These are phyloP conservation scores for Favolaschia claudopus DNA, from an alignment of 768 basidiomycete genomes.

Conservation along the genomic window DNA sequence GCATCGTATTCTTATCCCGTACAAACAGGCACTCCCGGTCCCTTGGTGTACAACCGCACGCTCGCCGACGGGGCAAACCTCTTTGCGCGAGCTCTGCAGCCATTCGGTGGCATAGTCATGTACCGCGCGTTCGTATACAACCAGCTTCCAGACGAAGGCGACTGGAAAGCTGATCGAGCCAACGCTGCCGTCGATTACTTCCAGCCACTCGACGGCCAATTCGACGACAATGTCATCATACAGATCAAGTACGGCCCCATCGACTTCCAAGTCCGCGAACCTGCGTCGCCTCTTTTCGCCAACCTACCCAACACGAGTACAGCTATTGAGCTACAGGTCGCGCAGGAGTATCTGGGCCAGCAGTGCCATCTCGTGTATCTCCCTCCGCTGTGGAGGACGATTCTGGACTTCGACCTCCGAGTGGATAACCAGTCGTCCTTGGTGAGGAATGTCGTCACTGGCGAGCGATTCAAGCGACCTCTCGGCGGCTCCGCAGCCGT, in stretches of 20 bases:
- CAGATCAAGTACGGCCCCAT: constrained; percentile 28
- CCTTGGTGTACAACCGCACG: constrained; percentile 25
- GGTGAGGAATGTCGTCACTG: constrained; percentile 24
- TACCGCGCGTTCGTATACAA: constrained; percentile 28
- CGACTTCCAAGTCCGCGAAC: constrained; percentile 27
- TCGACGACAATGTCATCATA: constrained; percentile 25
- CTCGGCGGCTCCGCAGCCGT: constrained; percentile 25
- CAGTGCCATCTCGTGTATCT: constrained; percentile 25
- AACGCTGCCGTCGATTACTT: constrained; percentile 25
- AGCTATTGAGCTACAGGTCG: constrained; percentile 24
- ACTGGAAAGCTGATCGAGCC: constrained; percentile 24
- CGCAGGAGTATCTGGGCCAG: constrained; percentile 27
- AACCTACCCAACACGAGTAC: constrained; percentile 22
- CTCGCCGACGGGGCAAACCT: constrained; percentile 27
- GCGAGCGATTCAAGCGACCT: constrained; percentile 20
- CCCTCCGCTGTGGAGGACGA: constrained; percentile 24
- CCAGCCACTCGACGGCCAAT: constrained; percentile 25
- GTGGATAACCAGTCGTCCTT: constrained; percentile 23
- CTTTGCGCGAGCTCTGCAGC: constrained; percentile 18
- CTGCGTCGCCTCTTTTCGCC: constrained; percentile 25
- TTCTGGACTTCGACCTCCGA: constrained; percentile 26
- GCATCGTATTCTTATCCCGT: constrained; percentile 6
- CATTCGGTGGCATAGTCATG: constrained; percentile 24
- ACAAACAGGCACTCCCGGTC: constrained; percentile 22
- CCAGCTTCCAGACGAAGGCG: constrained; percentile 17